phyloP scores from a whole-genome alignment of 768 basidiomycete species.

The Krasilnikovozyma curviuscula region DNA sequence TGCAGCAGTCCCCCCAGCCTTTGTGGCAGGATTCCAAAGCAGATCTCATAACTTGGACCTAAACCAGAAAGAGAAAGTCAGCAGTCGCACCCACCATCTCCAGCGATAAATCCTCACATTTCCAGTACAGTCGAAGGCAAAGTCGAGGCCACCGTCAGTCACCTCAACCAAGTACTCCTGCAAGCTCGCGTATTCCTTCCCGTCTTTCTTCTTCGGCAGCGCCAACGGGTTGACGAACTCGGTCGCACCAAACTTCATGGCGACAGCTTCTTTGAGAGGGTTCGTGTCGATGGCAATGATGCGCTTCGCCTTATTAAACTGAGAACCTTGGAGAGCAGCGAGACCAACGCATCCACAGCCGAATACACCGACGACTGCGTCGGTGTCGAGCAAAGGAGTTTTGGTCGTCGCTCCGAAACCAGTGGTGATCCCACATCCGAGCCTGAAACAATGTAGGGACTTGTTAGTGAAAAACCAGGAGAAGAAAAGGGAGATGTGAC shows the following conservation, averaged over 20 bases:
- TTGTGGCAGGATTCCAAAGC: slow-evolving; percentile 99
- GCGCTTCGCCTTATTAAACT: slow-evolving; percentile 57
- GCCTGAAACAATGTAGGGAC: too few species aligned
- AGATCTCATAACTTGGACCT: slow-evolving; percentile 81
- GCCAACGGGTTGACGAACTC: slow-evolving; percentile 75
- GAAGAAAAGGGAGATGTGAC: too few species aligned
- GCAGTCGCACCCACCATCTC: too few species aligned
- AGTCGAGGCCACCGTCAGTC: slow-evolving; percentile 93
- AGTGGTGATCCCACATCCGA: slow-evolving; percentile 74
- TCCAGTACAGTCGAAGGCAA: slow-evolving; percentile 91
- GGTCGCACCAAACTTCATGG: slow-evolving; percentile 37
- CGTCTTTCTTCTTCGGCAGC: slow-evolving; percentile 56
- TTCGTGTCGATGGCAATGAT: slow-evolving; percentile 88
- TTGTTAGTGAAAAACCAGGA: too few species aligned
- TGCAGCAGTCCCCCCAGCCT: slow-evolving; percentile 90
- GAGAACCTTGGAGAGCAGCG: slow-evolving; percentile 66
- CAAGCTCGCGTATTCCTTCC: slow-evolving; percentile 50
- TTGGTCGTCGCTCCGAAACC: slow-evolving; percentile 92
- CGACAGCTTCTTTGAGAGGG: slow-evolving; percentile 66
- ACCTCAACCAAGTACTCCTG: slow-evolving; percentile 77
- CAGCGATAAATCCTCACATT: slow-evolving; percentile 34
- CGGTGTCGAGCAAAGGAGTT: slow-evolving; percentile 47
- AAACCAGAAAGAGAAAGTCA: background rate
- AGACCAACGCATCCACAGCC: slow-evolving; percentile 90
- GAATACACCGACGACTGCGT: slow-evolving; percentile 78